Conservation (phyloP, 164 flowering plant genomes). For the Paratinospora sagittata region DNA sequence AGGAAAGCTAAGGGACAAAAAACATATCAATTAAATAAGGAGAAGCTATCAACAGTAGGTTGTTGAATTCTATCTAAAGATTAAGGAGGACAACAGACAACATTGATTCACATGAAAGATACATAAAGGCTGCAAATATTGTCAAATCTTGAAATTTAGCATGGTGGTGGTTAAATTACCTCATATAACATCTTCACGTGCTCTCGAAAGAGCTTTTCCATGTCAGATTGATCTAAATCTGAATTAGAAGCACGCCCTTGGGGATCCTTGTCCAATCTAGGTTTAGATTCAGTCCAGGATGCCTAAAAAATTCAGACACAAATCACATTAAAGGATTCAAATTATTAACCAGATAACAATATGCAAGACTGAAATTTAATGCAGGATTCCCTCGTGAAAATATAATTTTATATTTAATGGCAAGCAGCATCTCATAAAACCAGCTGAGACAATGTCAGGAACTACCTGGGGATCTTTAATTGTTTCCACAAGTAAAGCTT, state of each 20-base stretch:
- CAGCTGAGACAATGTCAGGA: neutral
- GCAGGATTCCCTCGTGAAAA: too few species aligned
- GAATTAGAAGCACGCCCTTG: constrained; percentile 77
- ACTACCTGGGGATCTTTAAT: constrained; percentile 89
- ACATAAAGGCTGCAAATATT: neutral
- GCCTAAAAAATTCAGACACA: constrained; percentile 38
- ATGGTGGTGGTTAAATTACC: constrained; percentile 33
- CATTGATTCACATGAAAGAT: neutral
- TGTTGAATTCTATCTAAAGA: neutral
- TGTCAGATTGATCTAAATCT: constrained; percentile 70
- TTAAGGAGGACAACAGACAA: neutral
- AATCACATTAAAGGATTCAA: neutral
- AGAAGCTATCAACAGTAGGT: too few species aligned
- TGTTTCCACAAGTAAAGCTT: constrained; percentile 90
- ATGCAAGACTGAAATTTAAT: too few species aligned
- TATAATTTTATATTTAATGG: constrained; percentile 1
- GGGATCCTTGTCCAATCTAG: constrained; percentile 90
- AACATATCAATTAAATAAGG: too few species aligned
- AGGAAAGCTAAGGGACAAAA: neutral
- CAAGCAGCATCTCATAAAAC: neutral
- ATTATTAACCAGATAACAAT: neutral
- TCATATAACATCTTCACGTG: constrained; percentile 72
- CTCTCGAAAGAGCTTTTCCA: constrained; percentile 90
- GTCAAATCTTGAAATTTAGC: neutral
- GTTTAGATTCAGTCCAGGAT: constrained; percentile 91